Conservation (phyloP, 202 grass and related monocot species). For the Musa balbisiana region DNA sequence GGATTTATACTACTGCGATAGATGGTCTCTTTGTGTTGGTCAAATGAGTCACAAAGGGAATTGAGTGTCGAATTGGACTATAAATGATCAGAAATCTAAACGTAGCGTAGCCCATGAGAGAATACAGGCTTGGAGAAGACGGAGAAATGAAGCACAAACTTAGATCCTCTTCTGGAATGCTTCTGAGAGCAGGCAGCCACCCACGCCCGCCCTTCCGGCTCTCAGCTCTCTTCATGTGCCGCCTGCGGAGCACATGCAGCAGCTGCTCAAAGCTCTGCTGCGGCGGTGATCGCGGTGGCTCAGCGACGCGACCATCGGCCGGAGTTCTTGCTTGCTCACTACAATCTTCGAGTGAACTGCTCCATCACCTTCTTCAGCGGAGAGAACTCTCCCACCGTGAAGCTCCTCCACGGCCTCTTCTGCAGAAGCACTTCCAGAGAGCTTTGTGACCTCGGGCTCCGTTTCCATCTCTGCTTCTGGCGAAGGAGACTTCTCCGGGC, state of each 20-base stretch:
- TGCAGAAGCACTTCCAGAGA: not conserved
- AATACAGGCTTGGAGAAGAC: too few species aligned
- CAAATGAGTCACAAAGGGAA: too few species aligned
- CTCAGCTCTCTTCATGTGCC: not conserved
- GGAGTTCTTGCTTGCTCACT: too few species aligned
- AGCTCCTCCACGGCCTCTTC: conserved; percentile 19
- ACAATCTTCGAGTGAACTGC: too few species aligned
- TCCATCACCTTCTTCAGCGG: conserved; percentile 11
- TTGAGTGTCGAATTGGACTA: too few species aligned
- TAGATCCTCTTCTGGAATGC: not conserved
- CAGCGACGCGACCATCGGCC: not conserved
- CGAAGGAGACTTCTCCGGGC: not conserved
- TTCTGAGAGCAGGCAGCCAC: not conserved
- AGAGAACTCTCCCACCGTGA: conserved; percentile 42
- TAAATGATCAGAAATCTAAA: too few species aligned
- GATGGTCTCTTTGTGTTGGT: too few species aligned
- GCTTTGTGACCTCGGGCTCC: not conserved
- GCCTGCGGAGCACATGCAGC: conserved; percentile 10
- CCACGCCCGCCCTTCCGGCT: not conserved
- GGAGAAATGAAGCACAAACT: too few species aligned
- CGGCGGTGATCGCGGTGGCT: conserved; percentile 28
- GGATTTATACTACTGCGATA: too few species aligned
- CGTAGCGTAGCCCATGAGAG: too few species aligned
- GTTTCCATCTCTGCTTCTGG: too few species aligned
- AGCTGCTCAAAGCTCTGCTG: conserved; percentile 12